These are phyloP conservation scores for Salvia sclarea DNA, from an alignment of 305 asterid species.

Conservation along the genomic window DNA sequence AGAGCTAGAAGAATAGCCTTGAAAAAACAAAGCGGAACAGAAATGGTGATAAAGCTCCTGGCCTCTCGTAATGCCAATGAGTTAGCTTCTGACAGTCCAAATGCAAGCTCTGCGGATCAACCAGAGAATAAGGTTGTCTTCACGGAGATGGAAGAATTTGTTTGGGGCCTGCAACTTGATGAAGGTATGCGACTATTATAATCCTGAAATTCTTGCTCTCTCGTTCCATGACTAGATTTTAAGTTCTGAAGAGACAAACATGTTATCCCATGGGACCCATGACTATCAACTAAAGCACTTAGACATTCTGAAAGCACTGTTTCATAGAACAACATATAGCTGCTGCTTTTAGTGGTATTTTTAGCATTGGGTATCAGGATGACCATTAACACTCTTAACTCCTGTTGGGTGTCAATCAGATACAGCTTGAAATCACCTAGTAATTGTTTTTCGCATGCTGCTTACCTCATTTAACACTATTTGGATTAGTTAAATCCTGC, in stretches of 20 bases:
- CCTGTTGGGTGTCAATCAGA: slow-evolving; percentile 10
- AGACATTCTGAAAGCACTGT: background rate
- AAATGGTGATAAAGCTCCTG: slow-evolving; percentile 50
- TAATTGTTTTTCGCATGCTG: background rate
- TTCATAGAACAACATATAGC: background rate
- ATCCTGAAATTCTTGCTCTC: background rate
- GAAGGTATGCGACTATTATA: slow-evolving; percentile 53
- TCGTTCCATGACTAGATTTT: slow-evolving; percentile 1
- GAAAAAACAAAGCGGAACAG: slow-evolving; percentile 57
- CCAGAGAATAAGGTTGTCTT: slow-evolving; percentile 82
- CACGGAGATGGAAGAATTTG: slow-evolving; percentile 98
- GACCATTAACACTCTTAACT: background rate
- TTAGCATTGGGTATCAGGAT: background rate
- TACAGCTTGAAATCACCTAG: background rate
- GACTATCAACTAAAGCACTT: slow-evolving; percentile 5
- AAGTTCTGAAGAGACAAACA: slow-evolving; percentile 4
- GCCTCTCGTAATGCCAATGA: slow-evolving; percentile 48
- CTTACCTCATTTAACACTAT: background rate
- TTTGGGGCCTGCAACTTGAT: slow-evolving; percentile 92
- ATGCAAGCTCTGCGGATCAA: slow-evolving; percentile 51
- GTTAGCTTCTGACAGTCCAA: slow-evolving; percentile 43
- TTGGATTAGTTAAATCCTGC: background rate
- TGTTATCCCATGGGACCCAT: too few relatives aligned
- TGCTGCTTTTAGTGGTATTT: background rate
- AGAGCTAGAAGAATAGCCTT: slow-evolving; percentile 84